Percentiles rank a stretch among this genome's conserved stretches.
phyloP scores from a whole-genome alignment of 108 stramenopile species.

The Pseudonitzschia delicatissima region DNA sequence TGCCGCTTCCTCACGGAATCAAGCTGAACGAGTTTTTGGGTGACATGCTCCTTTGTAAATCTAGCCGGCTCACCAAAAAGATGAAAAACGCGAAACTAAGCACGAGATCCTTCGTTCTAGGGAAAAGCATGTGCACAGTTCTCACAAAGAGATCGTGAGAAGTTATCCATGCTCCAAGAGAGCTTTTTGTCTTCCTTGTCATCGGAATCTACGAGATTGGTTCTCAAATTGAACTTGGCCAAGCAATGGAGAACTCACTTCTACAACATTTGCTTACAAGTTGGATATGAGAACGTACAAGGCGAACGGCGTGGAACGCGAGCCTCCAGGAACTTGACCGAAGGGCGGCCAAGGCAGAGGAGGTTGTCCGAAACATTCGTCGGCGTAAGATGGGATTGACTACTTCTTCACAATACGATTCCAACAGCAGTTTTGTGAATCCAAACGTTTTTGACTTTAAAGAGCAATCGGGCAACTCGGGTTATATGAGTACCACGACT shows the following conservation, averaged over 20 bases:
- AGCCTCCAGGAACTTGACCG: conserved; percentile 63
- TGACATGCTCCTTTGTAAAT: conserved; percentile 70
- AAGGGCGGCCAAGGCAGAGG: conserved; percentile 41
- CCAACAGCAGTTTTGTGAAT: conserved; percentile 27
- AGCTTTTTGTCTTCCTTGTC: conserved; percentile 62
- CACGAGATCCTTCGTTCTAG: conserved; percentile 51
- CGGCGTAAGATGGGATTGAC: conserved; percentile 64
- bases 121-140: background rate
- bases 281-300: conserved; percentile 54
- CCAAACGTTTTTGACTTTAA: conserved; percentile 14
- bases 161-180: conserved; percentile 54
- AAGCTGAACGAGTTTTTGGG: conserved; percentile 79
- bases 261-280: conserved; percentile 70
- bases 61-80: conserved; percentile 78
- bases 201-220: conserved; percentile 54
- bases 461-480: conserved; percentile 3
- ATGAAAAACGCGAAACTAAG: conserved; percentile 80
- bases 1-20: conserved; percentile 74
- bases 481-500: no score
- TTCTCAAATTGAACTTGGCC: conserved; percentile 58
- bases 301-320: conserved; percentile 60
- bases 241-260: conserved; percentile 77
- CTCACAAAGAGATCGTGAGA: conserved; percentile 8
- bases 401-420: conserved; percentile 23
- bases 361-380: conserved; percentile 45